phyloP scores from a whole-genome alignment of 176 grass and related monocot species.

The Lolium perenne region DNA sequence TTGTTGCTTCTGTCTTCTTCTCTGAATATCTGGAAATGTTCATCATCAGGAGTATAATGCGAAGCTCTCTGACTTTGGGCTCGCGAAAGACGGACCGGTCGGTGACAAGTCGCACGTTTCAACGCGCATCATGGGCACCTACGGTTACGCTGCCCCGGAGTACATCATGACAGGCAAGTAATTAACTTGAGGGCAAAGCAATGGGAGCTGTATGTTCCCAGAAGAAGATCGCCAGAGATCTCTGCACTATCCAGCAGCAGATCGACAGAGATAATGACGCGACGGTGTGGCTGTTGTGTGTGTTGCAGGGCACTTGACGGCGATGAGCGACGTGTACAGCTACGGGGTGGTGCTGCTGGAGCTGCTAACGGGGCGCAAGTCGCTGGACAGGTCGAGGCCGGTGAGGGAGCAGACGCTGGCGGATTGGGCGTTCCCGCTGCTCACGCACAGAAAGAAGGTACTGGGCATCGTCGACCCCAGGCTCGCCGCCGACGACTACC shows the following conservation, averaged over 20 bases:
- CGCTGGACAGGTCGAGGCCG: slow-evolving; percentile 72
- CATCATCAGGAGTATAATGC: slow-evolving; percentile 70
- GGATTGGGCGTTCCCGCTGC: slow-evolving; percentile 68
- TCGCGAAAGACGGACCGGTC: slow-evolving; percentile 84
- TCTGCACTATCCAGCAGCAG: not conserved
- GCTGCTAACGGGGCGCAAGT: slow-evolving; percentile 70
- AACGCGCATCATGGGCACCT: slow-evolving; percentile 87
- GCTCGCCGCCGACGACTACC: slow-evolving; percentile 63
- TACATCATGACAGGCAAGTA: slow-evolving; percentile 83
- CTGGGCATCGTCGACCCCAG: slow-evolving; percentile 63
- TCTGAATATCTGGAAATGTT: not conserved
- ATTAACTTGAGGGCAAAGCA: not conserved
- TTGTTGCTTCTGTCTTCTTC: not conserved
- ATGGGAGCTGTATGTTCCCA: not conserved
- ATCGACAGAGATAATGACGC: not conserved
- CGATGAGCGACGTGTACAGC: slow-evolving; percentile 94
- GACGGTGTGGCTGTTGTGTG: not conserved
- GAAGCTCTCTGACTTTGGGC: slow-evolving; percentile 90
- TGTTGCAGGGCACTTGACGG: slow-evolving; percentile 70
- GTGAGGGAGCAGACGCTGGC: slow-evolving; percentile 71
- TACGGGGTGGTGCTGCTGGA: slow-evolving; percentile 88
- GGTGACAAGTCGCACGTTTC: slow-evolving; percentile 90
- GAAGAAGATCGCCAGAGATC: not conserved
- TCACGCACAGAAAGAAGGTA: slow-evolving; percentile 53
- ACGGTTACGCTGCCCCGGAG: slow-evolving; percentile 89